phyloP scores from a whole-genome alignment of 169 alveolate species.

The Plasmodium inui region DNA sequence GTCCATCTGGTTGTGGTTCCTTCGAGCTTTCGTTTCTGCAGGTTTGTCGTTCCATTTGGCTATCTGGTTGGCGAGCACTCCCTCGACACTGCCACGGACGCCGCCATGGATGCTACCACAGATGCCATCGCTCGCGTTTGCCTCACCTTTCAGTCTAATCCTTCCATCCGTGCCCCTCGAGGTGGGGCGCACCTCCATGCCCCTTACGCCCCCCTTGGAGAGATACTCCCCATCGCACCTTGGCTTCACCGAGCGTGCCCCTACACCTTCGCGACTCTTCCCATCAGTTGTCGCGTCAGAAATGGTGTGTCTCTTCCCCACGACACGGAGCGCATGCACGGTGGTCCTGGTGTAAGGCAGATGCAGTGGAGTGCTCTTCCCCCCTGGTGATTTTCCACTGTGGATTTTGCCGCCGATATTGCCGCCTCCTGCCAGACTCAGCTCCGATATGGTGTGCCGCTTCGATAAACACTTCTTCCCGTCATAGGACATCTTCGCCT shows the following conservation, averaged over 20 bases:
- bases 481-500: background rate
- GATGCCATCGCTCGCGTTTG: background rate
- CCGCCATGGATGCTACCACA: background rate
- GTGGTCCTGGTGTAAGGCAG: background rate
- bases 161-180: background rate
- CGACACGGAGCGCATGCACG: background rate
- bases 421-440: background rate
- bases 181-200: background rate
- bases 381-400: background rate
- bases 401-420: background rate
- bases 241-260: background rate
- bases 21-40: background rate
- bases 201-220: background rate
- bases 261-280: background rate
- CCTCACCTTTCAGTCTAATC: background rate
- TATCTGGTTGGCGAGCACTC: background rate
- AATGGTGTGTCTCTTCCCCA: background rate
- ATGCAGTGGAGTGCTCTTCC: background rate
- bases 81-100: background rate
- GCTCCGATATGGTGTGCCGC: conserved; percentile 36
- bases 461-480: conserved; percentile 1
- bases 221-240: background rate
- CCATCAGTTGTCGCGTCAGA: background rate
- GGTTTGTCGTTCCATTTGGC: background rate
- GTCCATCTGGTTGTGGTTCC: background rate